These are phyloP conservation scores for Amaranthus palmeri DNA, from an alignment of 148 eudicot species.

Conservation along the genomic window DNA sequence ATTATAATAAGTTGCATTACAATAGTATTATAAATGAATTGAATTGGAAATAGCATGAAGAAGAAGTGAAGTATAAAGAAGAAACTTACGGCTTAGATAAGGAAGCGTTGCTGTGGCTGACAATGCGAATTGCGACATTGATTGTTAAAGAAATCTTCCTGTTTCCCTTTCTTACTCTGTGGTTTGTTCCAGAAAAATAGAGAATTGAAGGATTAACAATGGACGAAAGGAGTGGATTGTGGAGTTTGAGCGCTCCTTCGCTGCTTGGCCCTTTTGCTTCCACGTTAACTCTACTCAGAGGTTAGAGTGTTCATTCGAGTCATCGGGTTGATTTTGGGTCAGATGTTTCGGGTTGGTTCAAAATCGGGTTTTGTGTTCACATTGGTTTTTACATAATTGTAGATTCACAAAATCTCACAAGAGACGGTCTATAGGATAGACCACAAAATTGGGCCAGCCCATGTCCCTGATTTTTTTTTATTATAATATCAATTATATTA, in stretches of 20 bases:
- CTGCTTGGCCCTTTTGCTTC: neutral
- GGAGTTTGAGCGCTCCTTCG: neutral
- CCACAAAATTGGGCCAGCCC: no score
- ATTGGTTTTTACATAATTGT: no score
- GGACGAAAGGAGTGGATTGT: neutral
- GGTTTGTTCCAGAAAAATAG: neutral
- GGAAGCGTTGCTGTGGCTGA: conserved; percentile 32
- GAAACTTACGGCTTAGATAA: conserved; percentile 28
- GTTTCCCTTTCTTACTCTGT: neutral
- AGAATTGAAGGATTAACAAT: neutral
- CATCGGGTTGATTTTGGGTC: no score
- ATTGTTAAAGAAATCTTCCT: conserved; percentile 23
- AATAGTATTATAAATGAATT: neutral
- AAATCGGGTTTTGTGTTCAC: no score
- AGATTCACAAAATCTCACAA: no score
- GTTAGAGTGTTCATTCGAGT: no score
- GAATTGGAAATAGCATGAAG: neutral
- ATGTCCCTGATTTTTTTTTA: no score
- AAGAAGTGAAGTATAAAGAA: neutral
- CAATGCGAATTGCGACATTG: conserved; percentile 33
- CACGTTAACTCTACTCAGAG: no score
- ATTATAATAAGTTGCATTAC: neutral
- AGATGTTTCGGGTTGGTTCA: no score
- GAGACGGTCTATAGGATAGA: no score
- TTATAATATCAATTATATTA: no score